Evolutionary conservation across 192 early-diverging fungal genomes (phyloP).

Genomic region (Backusella tuberculispora): DNA sequence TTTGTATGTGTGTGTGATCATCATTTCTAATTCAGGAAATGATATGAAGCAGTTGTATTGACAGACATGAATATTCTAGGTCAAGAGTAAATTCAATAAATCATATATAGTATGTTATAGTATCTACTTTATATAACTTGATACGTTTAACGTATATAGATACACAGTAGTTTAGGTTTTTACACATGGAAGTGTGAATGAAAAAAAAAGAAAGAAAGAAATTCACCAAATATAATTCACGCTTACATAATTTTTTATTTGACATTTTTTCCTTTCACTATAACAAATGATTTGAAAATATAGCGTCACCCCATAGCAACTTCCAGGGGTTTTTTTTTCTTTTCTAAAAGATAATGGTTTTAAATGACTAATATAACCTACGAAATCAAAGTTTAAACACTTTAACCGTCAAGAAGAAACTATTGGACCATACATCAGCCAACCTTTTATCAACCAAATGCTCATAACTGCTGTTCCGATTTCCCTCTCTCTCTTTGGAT

Average conservation of each 20-base stretch:
- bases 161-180: too few species aligned
- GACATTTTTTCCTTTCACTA: background rate
- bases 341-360: background rate
- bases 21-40: slow-evolving; percentile 4
- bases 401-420: too few species aligned
- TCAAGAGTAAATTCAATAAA: too few species aligned
- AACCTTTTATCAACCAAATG: too few species aligned
- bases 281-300: background rate
- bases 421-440: too few species aligned
- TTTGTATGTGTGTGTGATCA: too few species aligned
- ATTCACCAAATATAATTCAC: background rate
- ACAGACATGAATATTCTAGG: background rate
- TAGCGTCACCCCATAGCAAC: background rate
- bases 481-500: too few species aligned
- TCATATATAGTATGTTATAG: background rate
- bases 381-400: too few species aligned
- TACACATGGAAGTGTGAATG: background rate
- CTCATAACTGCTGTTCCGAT: too few species aligned
- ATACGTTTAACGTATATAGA: too few species aligned
- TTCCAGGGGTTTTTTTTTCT: background rate
- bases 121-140: background rate
- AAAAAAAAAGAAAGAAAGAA: background rate
- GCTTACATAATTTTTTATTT: slow-evolving; percentile 12
- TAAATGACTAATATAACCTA: too few species aligned
- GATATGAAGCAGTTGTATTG: background rate